Evolutionary conservation across 2,329 filamentous ascomycete genomes (phyloP).

Genomic region (Penicillium concentricum): DNA sequence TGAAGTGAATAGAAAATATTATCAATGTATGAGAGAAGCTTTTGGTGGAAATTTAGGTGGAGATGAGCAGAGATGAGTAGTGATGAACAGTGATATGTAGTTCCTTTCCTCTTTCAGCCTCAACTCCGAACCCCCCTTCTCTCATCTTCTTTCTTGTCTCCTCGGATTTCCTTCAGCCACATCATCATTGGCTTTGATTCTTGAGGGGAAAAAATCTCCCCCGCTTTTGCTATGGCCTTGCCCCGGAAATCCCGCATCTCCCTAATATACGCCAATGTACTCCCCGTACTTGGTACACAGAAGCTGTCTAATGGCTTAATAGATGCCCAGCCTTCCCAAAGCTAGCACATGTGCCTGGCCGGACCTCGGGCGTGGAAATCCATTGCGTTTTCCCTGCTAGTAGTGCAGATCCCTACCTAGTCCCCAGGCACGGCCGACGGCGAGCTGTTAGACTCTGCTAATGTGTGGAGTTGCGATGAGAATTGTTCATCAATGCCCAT

Average conservation of each 20-base stretch:
- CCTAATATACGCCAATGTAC: neutral
- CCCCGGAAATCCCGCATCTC: slow-evolving; percentile 1
- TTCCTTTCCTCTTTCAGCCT: slow-evolving; percentile 1
- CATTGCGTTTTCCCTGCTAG: neutral
- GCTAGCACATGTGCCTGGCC: slow-evolving; percentile 5
- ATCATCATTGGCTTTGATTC: neutral
- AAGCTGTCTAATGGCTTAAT: neutral
- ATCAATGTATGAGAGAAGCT: neutral
- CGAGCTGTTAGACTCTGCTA: neutral
- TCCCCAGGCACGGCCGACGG: slow-evolving; percentile 1
- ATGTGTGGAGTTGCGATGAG: slow-evolving; percentile 1
- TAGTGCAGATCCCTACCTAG: slow-evolving; percentile 3
- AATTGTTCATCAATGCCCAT: neutral
- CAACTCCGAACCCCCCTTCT: slow-evolving; percentile 3
- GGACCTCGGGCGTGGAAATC: slow-evolving; percentile 3
- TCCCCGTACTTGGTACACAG: neutral
- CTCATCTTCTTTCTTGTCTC: neutral
- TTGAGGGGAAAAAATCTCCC: neutral
- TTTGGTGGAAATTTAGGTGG: neutral
- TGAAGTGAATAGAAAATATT: neutral
- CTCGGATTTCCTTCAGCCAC: neutral
- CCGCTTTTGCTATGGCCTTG: neutral
- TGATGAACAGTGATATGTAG: neutral
- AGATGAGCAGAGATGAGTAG: neutral
- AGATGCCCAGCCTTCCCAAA: neutral